phyloP scores from a whole-genome alignment of 192 early-diverging fungal genomes.

The Umbelopsis sp. region DNA sequence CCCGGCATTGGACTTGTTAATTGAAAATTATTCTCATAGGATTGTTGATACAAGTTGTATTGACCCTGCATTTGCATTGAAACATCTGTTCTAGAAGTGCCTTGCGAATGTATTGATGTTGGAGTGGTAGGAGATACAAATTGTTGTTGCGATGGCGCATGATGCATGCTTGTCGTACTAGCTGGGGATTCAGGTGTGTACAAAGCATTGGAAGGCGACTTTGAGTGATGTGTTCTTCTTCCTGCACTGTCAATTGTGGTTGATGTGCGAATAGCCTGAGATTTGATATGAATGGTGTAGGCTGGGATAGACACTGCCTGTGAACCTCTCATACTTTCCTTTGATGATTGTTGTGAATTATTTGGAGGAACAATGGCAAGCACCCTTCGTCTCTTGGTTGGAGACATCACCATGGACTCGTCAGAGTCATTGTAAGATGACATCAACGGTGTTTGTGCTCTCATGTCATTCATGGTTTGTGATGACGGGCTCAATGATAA shows the following conservation, averaged over 20 bases:
- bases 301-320: background rate
- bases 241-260: background rate
- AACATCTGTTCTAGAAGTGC: slow-evolving; percentile 12
- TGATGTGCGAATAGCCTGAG: slow-evolving; percentile 10
- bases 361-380: slow-evolving; percentile 4
- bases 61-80: slow-evolving; percentile 15
- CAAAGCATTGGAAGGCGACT: slow-evolving; percentile 7
- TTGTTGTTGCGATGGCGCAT: background rate
- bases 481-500: slow-evolving; percentile 2
- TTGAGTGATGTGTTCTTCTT: slow-evolving; percentile 1
- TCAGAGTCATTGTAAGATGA: slow-evolving; percentile 16
- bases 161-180: slow-evolving; percentile 8
- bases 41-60: slow-evolving; percentile 17
- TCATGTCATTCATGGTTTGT: slow-evolving; percentile 2
- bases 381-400: slow-evolving; percentile 1
- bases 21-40: slow-evolving; percentile 15
- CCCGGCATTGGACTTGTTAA: slow-evolving; percentile 17
- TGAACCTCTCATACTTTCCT: slow-evolving; percentile 1
- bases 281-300: slow-evolving; percentile 14
- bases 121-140: slow-evolving; percentile 18
- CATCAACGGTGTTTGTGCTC: slow-evolving; percentile 10
- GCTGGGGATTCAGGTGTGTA: slow-evolving; percentile 18
- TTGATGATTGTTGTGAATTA: background rate
- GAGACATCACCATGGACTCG: background rate
- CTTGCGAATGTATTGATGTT: slow-evolving; percentile 1